phyloP scores from a whole-genome alignment of 768 basidiomycete genomes.

The Cytidiella melzeri region DNA sequence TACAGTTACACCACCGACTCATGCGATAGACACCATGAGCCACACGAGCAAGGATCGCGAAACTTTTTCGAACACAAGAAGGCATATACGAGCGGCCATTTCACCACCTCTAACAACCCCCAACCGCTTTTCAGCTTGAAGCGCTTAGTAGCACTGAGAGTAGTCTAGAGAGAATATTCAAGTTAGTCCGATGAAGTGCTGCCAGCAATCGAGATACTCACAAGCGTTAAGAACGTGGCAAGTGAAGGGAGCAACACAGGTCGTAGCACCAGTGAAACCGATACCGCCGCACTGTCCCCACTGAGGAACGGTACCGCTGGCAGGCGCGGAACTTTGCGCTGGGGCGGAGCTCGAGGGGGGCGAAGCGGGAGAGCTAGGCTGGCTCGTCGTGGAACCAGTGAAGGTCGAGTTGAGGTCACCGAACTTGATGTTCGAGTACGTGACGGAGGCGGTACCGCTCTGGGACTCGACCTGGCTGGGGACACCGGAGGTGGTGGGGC shows the following conservation, averaged over 20 bases:
- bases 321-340: no score
- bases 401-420: constrained; percentile 41
- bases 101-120: no score
- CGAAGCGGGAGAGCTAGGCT: not conserved
- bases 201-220: no score
- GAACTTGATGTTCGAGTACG: constrained; percentile 46
- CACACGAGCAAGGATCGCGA: no score
- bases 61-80: no score
- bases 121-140: no score
- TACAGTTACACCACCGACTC: no score
- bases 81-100: no score
- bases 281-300: constrained; percentile 19
- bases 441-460: constrained; percentile 35
- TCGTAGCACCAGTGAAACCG: constrained; percentile 6
- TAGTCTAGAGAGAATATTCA: no score
- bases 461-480: constrained; percentile 36
- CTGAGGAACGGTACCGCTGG: constrained; percentile 10
- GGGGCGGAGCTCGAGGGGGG: not conserved
- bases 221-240: constrained; percentile 10
- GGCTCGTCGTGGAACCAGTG: constrained; percentile 5
- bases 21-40: no score
- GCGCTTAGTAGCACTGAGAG: no score
- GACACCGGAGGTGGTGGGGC: constrained; percentile 38
- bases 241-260: constrained; percentile 6
- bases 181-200: no score